phyloP scores from a whole-genome alignment of 768 basidiomycete species.

The Crepidotus variabilis region DNA sequence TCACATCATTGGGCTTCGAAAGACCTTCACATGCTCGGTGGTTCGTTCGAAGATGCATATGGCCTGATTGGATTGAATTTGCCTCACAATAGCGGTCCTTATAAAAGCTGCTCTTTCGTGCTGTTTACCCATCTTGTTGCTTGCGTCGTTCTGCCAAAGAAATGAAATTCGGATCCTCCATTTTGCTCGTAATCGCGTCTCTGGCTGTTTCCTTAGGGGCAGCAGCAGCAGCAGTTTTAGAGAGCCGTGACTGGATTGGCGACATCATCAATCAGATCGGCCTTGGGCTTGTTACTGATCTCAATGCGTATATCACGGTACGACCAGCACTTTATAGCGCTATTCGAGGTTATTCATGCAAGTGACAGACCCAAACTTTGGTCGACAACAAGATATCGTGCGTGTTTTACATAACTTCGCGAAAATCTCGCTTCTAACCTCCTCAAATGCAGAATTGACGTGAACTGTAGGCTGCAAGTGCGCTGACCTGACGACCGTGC shows the following conservation, averaged over 20 bases:
- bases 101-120: too few species aligned
- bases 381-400: slow-evolving; percentile 29
- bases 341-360: background rate
- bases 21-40: too few species aligned
- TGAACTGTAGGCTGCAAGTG: slow-evolving; percentile 22
- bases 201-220: background rate
- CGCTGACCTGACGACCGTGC: background rate
- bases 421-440: too few species aligned
- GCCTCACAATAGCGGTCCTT: too few species aligned
- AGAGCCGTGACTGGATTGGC: slow-evolving; percentile 22
- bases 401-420: slow-evolving; percentile 7
- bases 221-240: slow-evolving; percentile 15
- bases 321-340: background rate
- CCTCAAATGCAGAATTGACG: slow-evolving; percentile 22
- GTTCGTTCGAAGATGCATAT: too few species aligned
- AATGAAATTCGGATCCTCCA: background rate
- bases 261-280: slow-evolving; percentile 34
- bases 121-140: background rate
- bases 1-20: too few species aligned
- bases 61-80: too few species aligned
- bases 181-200: background rate
- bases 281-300: slow-evolving; percentile 31
- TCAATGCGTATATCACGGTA: slow-evolving; percentile 35
- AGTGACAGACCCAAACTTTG: slow-evolving; percentile 29
- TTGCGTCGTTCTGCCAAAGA: background rate